A percentile compares a stretch with the other conserved stretches of the same genome.
Evolutionary conservation across 306 rosid species (phyloP).

Genomic region (Lathyrus aphaca): DNA sequence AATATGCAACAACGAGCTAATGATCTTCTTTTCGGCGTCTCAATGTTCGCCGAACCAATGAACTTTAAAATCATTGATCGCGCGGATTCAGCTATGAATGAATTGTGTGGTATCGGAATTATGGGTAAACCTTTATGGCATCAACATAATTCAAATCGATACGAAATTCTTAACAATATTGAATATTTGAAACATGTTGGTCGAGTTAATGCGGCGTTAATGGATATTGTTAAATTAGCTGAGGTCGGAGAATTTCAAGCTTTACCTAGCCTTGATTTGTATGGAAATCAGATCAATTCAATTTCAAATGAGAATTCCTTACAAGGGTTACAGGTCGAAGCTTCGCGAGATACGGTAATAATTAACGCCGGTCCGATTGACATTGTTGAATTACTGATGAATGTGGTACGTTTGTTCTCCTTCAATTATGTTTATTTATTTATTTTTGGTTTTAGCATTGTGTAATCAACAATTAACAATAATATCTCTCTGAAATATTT

Average conservation of each 20-base stretch:
- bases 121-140: too few relatives aligned
- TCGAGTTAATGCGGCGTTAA: too few relatives aligned
- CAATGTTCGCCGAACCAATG: too few relatives aligned
- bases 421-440: neutral
- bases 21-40: too few relatives aligned
- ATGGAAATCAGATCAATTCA: neutral
- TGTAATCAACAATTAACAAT: neutral
- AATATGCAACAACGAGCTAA: too few relatives aligned
- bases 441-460: neutral
- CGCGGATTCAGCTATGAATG: too few relatives aligned
- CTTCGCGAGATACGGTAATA: constrained; percentile 46
- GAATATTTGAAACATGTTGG: too few relatives aligned
- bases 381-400: constrained; percentile 59
- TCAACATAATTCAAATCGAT: too few relatives aligned
- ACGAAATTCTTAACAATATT: too few relatives aligned
- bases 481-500: neutral
- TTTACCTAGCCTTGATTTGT: constrained; percentile 37
- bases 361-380: constrained; percentile 38
- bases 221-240: too few relatives aligned
- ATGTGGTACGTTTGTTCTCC: constrained; percentile 43
- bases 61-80: too few relatives aligned
- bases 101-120: too few relatives aligned
- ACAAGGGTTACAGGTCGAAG: constrained; percentile 40
- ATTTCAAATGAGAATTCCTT: neutral
- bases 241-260: constrained; percentile 50